A percentile compares a stretch with the other conserved stretches of the same genome.
These are phyloP conservation scores for Phaffomyces antillensis DNA, from an alignment of 805 yeast species.

Conservation along the genomic window DNA sequence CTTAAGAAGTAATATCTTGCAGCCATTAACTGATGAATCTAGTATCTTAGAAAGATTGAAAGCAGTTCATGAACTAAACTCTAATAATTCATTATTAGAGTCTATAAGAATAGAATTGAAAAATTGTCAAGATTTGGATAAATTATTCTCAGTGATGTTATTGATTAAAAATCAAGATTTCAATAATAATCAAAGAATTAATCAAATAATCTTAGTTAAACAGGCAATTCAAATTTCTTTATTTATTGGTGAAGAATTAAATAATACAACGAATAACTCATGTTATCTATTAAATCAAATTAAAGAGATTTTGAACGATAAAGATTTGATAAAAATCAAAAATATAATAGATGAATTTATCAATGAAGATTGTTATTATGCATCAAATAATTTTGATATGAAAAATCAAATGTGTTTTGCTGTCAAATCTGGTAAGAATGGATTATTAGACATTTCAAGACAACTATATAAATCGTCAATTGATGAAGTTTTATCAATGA, in stretches of 20 bases:
- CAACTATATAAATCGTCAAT: conserved; percentile 31
- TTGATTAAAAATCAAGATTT: conserved; percentile 22
- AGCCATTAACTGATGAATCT: conserved; percentile 35
- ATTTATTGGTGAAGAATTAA: conserved; percentile 5
- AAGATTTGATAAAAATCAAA: conserved; percentile 18
- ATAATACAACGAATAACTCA: conserved; percentile 9
- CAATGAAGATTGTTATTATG: conserved; percentile 39
- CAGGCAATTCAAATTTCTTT: conserved; percentile 24
- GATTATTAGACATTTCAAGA: conserved; percentile 38
- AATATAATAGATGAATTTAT: conserved; percentile 26
- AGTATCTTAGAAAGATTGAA: conserved; percentile 30
- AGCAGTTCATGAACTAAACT: conserved; percentile 31
- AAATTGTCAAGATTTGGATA: conserved; percentile 33
- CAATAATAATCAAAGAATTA: conserved; percentile 21
- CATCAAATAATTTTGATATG: conserved; percentile 30
- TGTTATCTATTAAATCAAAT: conserved; percentile 25
- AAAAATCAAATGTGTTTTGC: conserved; percentile 40
- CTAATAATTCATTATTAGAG: conserved; percentile 11
- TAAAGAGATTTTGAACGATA: conserved; percentile 22
- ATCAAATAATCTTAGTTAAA: conserved; percentile 34
- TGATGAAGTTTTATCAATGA: conserved; percentile 28
- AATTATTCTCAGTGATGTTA: conserved; percentile 30
- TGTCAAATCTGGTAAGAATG: conserved; percentile 36
- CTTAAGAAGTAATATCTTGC: conserved; percentile 36
- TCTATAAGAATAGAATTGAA: conserved; percentile 21